Evolutionary conservation across 2,329 filamentous ascomycete genomes (phyloP).

Genomic region (Botrytis elliptica): DNA sequence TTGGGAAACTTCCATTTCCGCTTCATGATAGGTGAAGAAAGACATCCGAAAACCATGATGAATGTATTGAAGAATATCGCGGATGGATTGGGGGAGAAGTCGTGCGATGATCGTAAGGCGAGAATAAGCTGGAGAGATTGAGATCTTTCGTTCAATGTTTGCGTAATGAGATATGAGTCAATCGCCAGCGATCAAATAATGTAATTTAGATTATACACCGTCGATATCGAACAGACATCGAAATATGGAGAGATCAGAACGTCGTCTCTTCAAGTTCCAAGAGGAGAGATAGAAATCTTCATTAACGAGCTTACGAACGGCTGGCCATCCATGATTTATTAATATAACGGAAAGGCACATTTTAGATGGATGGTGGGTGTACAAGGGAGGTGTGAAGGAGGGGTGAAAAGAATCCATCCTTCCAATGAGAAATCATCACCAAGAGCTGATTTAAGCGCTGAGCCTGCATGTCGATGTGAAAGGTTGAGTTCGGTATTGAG

Average conservation of each 20-base stretch:
- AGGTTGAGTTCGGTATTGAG: not conserved
- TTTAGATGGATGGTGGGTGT: not conserved
- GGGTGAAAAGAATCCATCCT: not conserved
- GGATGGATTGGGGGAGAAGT: not conserved
- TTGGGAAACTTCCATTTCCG: conserved; percentile 49
- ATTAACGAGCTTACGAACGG: not conserved
- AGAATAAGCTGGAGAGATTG: not conserved
- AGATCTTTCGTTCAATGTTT: not conserved
- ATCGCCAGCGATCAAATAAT: conserved; percentile 18
- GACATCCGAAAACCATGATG: conserved; percentile 15
- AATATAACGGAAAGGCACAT: conserved; percentile 17
- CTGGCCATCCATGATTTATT: conserved; percentile 15
- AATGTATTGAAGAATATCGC: not conserved
- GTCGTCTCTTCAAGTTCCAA: conserved; percentile 1
- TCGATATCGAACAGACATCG: not conserved
- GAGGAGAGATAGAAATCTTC: conserved; percentile 6
- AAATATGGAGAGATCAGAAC: not conserved
- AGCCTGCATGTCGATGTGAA: conserved; percentile 13
- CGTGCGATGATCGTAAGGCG: not conserved
- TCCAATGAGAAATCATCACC: conserved; percentile 5
- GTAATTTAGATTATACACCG: not conserved
- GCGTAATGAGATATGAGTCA: conserved; percentile 6
- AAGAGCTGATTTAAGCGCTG: conserved; percentile 7
- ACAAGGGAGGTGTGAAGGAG: conserved; percentile 3
- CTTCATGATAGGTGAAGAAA: conserved; percentile 17